Conservation (phyloP, 257 asterid genomes). For the Solanum dulcamara region DNA sequence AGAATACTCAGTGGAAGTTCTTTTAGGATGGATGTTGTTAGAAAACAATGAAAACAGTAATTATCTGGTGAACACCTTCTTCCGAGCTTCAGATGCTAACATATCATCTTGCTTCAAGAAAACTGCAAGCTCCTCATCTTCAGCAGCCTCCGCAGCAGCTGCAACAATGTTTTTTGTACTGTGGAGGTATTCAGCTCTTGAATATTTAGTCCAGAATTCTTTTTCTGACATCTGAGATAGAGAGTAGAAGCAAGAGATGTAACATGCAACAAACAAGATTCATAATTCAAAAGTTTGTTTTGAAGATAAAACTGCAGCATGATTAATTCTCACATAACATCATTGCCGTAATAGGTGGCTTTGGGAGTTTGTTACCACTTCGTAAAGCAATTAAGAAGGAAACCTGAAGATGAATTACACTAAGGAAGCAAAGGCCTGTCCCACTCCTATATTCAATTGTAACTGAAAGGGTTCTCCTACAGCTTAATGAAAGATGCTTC, state of each 20-base stretch:
- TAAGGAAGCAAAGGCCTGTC: neutral
- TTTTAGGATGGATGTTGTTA: neutral
- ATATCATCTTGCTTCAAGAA: conserved; percentile 88
- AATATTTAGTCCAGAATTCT: conserved; percentile 98
- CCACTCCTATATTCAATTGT: neutral
- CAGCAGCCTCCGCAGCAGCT: conserved; percentile 99
- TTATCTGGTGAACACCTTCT: conserved; percentile 39
- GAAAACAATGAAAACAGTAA: neutral
- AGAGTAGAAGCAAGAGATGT: neutral
- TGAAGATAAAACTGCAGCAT: neutral
- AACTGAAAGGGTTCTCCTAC: neutral
- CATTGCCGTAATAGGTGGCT: neutral
- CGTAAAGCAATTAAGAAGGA: neutral
- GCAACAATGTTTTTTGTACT: conserved; percentile 85
- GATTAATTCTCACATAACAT: neutral
- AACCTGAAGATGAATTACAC: neutral
- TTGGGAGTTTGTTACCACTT: neutral
- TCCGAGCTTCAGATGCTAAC: conserved; percentile 83
- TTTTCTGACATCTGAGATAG: conserved; percentile 70
- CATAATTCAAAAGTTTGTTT: neutral
- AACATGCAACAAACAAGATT: neutral
- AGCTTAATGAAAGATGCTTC: neutral
- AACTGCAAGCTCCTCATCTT: conserved; percentile 97
- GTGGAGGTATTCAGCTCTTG: conserved; percentile 92
- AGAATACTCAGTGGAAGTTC: neutral